Evolutionary conservation across 352 stramenopile species (phyloP), one percentile per base, ranked within the genome.

Genomic region (Phytophthora foliorum): DNA sequence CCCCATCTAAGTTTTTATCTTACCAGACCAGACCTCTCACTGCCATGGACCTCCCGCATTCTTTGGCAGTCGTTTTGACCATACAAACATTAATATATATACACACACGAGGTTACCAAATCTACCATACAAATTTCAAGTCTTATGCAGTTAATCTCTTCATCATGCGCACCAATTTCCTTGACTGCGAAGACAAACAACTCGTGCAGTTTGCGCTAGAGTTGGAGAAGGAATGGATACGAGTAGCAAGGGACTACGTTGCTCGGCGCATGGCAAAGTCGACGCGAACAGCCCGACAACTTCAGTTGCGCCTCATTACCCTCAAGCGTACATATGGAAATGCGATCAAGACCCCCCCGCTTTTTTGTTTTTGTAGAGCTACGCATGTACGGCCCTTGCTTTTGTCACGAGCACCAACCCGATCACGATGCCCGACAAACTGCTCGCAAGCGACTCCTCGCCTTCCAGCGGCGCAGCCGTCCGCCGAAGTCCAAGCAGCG

Each of bases 231-330:
- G 52, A 58, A 24, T 34, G 52, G 3, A 49, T 49, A 7, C 21
- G 52, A 17, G 29, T 58, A 39, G 25, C 34, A 58, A 39, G 52
- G 52, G 21, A 3, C 16, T 58, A 58, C 34, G 34, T 58, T 4
- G 34, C 19, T 22, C 32, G 34, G 5, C 21, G 34, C 6, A 58
- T 58, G 52, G 10, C 19, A 8, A 48, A 16, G 14, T 36, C 32
- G 11, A 58, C 24, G 22, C 34, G 34, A 6, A 48, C 52, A 21
- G 34, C 36, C 7, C n/a, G 10, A 0, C 10, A 58, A 22, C 36
- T 58, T 6, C 52, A 19, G 19, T 13, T 58, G 24, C 21, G 52
- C 9, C 49, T 56, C 7, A 17, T 22, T 6, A n/a, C 11, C 13
- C 29, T 56, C 7, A 29, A 56, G 31, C 16, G 49, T 4, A 56